Evolutionary conservation across 106 monocot genomes (phyloP), one percentile per base, ranked within the genome.

Genomic region (Acanthochlamys bracteata): DNA sequence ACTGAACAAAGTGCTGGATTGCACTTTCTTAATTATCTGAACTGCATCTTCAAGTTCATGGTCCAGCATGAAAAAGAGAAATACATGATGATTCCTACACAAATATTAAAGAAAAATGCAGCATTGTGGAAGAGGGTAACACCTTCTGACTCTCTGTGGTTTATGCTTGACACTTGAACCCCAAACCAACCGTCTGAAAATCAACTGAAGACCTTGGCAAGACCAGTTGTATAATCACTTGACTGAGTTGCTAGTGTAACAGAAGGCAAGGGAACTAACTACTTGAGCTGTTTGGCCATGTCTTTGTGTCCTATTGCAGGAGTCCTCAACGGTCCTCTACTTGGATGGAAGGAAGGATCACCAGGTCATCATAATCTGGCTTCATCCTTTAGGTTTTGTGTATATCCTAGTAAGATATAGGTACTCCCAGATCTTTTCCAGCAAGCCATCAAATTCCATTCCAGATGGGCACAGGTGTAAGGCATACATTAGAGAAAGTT

Each of bases 21-120:
- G 90, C 20, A 96, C 74, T 61, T 96, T 96, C 83, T 96, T 96
- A 57, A 96, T 90, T 51, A 96, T 96, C 74, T 96, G 96, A 74
- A 96, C 96, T 9, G 91, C 96, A 68, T 96, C 96, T 73, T 96
- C 96, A 51, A 96, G 87, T 69, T 91, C 96, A 61, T 96, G 96
- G 63, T 96, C 90, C 96, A 91, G 70, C 39, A 86, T 0, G 10
- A 49, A 49, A 49, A 14, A 49, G 2, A 49, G 33, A 3, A 33
- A 6, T 33, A 33, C 6, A 1, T 33, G 1, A 33, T 33, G 33
- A 3, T 33, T 3, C 33, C n/a, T n/a, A 57, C 61, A 39, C 16
- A 39, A 39, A 39, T 61, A 8, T 15, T 2, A 19, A 55, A 55
- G 16, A 46, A 42, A 10, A 8, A 22, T 63, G 55, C n/a, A 15